Percentiles rank a stretch among this genome's conserved stretches.
Conservation (phyloP, 2,329 filamentous ascomycete genomes). For the Colletotrichum sp. region DNA sequence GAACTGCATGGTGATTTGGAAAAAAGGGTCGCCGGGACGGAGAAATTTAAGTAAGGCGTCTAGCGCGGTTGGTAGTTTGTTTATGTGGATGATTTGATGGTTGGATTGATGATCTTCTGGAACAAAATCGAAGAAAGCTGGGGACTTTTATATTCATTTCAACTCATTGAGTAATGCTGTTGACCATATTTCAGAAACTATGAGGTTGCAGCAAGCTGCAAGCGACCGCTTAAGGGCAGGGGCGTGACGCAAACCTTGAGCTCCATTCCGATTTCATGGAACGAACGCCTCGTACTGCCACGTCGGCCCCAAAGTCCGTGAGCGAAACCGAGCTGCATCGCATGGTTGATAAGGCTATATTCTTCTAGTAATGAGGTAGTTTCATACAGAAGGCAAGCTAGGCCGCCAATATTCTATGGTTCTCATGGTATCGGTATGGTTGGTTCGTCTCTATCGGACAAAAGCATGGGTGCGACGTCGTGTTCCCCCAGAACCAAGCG, state of each 20-base stretch:
- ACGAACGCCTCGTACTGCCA: not conserved
- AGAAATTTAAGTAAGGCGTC: not conserved
- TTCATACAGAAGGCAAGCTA: not conserved
- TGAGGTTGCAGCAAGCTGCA: too few relatives aligned
- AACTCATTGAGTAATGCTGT: fast-evolving
- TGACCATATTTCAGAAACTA: not conserved
- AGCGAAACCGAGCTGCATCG: not conserved
- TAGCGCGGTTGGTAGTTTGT: not conserved
- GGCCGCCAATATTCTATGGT: not conserved
- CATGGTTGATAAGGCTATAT: not conserved
- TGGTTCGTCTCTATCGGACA: not conserved
- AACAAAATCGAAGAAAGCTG: not conserved
- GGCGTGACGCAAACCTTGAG: not conserved
- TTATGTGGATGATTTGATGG: not conserved
- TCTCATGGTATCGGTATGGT: not conserved
- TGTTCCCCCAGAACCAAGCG: not conserved
- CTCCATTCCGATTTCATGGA: not conserved
- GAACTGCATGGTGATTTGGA: not conserved
- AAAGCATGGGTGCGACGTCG: not conserved
- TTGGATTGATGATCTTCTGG: not conserved
- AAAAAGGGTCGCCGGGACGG: not conserved
- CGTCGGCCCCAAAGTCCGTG: not conserved
- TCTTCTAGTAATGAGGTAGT: not conserved
- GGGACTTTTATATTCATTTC: fast-evolving
- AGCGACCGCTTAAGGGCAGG: not conserved